Percentiles rank a stretch among this genome's conserved stretches.
These are phyloP conservation scores for Mycena albidolilacea DNA, from an alignment of 768 basidiomycete genomes.

Conservation along the genomic window DNA sequence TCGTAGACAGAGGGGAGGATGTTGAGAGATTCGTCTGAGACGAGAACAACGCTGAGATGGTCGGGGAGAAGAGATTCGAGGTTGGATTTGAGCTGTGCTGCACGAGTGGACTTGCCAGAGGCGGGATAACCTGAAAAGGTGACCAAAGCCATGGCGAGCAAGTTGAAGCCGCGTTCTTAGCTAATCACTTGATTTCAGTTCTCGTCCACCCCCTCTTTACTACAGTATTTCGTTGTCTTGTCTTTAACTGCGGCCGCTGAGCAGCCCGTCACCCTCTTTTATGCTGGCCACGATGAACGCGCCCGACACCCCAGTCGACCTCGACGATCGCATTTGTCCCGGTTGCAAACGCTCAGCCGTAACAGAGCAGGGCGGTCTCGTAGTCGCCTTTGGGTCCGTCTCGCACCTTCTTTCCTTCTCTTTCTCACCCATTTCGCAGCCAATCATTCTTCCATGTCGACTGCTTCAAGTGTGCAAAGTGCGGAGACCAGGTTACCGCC, in stretches of 20 bases:
- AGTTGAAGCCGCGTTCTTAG: neutral
- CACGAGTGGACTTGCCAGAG: constrained; percentile 88
- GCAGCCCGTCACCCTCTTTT: constrained; percentile 43
- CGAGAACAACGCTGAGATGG: constrained; percentile 60
- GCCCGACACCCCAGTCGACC: constrained; percentile 35
- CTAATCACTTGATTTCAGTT: neutral
- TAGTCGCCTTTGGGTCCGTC: constrained; percentile 95
- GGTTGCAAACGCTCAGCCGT: constrained; percentile 88
- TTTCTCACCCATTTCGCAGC: constrained; percentile 56
- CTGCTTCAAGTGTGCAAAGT: constrained; percentile 98
- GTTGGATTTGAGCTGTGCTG: constrained; percentile 70
- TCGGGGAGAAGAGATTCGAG: constrained; percentile 71
- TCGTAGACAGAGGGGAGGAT: constrained; percentile 79
- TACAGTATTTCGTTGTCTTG: neutral
- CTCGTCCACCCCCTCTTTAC: neutral
- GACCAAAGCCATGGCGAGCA: constrained; percentile 84
- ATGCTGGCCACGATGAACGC: constrained; percentile 49
- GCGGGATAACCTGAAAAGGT: constrained; percentile 91
- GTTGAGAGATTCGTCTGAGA: constrained; percentile 84
- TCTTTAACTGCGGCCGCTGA: constrained; percentile 30
- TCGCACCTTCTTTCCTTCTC: constrained; percentile 30
- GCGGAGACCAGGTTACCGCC: constrained; percentile 90
- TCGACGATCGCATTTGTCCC: constrained; percentile 80
- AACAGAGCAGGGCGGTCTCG: constrained; percentile 86
- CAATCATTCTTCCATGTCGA: constrained; percentile 96